These are phyloP conservation scores for Penicillium odoratum DNA, from an alignment of 495 filamentous ascomycete genomes.

Conservation along the genomic window DNA sequence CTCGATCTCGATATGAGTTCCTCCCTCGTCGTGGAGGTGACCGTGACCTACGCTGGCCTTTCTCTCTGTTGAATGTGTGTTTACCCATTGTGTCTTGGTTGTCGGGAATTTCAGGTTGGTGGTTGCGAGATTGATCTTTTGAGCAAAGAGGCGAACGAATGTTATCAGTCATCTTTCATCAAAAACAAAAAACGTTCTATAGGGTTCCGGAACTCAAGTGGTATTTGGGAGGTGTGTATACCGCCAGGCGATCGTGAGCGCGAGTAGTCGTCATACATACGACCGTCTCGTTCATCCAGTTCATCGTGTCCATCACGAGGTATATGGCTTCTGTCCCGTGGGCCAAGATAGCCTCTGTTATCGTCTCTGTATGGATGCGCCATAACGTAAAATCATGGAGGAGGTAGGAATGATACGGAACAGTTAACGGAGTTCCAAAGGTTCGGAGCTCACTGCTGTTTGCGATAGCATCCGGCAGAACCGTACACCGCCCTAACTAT, in stretches of 20 bases:
- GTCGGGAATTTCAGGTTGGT: constrained; percentile 36
- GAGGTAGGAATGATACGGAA: constrained; percentile 5
- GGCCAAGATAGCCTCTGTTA: constrained; percentile 28
- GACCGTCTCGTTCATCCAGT: constrained; percentile 42
- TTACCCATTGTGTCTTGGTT: constrained; percentile 29
- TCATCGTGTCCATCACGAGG: constrained; percentile 20
- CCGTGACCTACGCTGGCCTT: constrained; percentile 37
- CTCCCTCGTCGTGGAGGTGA: constrained; percentile 43
- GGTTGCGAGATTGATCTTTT: constrained; percentile 43
- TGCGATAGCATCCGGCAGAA: constrained; percentile 17
- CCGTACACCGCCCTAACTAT: constrained; percentile 11
- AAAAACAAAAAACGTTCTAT: constrained; percentile 12
- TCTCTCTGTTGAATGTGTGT: constrained; percentile 38
- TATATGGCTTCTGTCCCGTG: constrained; percentile 13
- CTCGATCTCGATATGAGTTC: constrained; percentile 53
- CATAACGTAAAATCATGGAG: constrained; percentile 27
- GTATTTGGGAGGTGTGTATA: constrained; percentile 46
- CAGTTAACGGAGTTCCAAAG: constrained; percentile 10
- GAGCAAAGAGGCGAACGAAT: constrained; percentile 6
- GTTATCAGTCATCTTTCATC: constrained; percentile 25
- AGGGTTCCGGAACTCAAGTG: constrained; percentile 10
- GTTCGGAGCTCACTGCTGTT: constrained; percentile 9
- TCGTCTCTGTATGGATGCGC: constrained; percentile 35
- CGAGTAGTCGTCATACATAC: constrained; percentile 52
- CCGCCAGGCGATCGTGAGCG: constrained; percentile 48